phyloP scores from a whole-genome alignment of 139 green algal genomes.

The Auxenochlorella pyrenoidosa region DNA sequence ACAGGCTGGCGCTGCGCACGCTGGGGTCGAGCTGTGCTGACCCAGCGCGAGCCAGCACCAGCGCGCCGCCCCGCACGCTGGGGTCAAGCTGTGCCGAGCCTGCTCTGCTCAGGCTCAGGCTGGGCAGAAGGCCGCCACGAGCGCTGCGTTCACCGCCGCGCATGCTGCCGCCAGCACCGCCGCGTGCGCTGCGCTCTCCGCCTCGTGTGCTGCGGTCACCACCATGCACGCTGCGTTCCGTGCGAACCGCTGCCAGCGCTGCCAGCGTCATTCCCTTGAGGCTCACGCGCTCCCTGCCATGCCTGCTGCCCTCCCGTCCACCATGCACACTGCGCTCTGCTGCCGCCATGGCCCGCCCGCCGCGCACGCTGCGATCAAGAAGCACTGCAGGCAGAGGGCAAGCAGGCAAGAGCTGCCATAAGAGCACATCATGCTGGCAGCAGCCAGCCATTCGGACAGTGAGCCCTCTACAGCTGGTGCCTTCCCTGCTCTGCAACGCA shows the following conservation, averaged over 20 bases:
- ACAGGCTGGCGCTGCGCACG: neutral
- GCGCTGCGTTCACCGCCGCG: neutral
- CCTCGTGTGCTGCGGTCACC: neutral
- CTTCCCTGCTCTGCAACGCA: too few relatives aligned
- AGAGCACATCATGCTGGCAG: too few relatives aligned
- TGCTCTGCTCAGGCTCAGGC: neutral
- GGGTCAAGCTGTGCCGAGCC: neutral
- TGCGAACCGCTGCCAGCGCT: neutral
- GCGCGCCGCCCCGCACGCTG: neutral
- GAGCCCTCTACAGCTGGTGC: too few relatives aligned
- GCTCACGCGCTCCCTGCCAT: neutral
- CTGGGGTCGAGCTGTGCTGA: neutral
- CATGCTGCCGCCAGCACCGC: neutral
- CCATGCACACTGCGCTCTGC: slow-evolving; percentile 21
- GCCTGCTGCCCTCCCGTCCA: slow-evolving; percentile 2
- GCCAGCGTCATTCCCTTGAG: neutral
- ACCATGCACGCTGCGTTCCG: slow-evolving; percentile 17
- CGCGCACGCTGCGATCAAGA: slow-evolving; percentile 16
- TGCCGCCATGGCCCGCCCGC: neutral
- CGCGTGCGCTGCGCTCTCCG: neutral
- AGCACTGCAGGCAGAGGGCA: slow-evolving; percentile 13
- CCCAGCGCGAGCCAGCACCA: neutral
- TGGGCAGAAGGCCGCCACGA: neutral
- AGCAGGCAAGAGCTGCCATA: neutral
- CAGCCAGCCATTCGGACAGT: too few relatives aligned